These are phyloP conservation scores for Colletotrichum tamarilloi DNA, from an alignment of 2,329 filamentous ascomycete genomes.

Conservation along the genomic window DNA sequence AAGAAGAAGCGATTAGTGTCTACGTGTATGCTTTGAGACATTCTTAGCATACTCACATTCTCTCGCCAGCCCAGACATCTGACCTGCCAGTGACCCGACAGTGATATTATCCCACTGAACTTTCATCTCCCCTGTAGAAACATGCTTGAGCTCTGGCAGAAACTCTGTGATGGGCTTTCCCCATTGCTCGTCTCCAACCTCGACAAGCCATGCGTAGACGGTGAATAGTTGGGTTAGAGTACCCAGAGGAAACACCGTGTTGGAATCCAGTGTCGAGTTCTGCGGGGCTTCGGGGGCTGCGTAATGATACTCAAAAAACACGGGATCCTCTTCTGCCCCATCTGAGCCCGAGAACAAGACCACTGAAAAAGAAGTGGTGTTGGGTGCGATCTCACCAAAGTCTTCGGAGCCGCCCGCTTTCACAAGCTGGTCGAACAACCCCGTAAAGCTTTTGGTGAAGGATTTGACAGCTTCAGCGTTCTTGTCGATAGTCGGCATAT, in stretches of 20 bases:
- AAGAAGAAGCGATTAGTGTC: not conserved
- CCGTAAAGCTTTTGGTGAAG: slow-evolving; percentile 36
- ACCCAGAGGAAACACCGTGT: slow-evolving; percentile 43
- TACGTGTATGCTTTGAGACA: too few relatives aligned
- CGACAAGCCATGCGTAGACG: slow-evolving; percentile 46
- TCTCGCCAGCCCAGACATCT: slow-evolving; percentile 40
- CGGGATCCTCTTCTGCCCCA: slow-evolving; percentile 9
- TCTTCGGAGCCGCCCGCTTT: slow-evolving; percentile 35
- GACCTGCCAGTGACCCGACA: slow-evolving; percentile 38
- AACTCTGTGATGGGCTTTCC: slow-evolving; percentile 42
- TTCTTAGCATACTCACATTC: slow-evolving; percentile 27
- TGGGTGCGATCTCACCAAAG: slow-evolving; percentile 40
- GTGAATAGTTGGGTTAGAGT: slow-evolving; percentile 47
- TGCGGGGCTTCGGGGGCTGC: slow-evolving; percentile 31
- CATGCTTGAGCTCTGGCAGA: slow-evolving; percentile 40
- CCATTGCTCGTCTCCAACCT: slow-evolving; percentile 42
- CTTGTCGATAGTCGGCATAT: slow-evolving; percentile 28
- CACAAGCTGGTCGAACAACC: slow-evolving; percentile 38
- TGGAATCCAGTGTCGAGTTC: slow-evolving; percentile 32
- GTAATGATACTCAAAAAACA: slow-evolving; percentile 41
- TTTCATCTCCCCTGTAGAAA: not conserved
- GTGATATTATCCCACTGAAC: slow-evolving; percentile 39
- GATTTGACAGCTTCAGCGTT: slow-evolving; percentile 23
- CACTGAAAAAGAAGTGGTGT: slow-evolving; percentile 43
- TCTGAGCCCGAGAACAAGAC: slow-evolving; percentile 38